Conservation (phyloP, 1,139 yeast genomes). For the Sporopachydermia cereana region DNA sequence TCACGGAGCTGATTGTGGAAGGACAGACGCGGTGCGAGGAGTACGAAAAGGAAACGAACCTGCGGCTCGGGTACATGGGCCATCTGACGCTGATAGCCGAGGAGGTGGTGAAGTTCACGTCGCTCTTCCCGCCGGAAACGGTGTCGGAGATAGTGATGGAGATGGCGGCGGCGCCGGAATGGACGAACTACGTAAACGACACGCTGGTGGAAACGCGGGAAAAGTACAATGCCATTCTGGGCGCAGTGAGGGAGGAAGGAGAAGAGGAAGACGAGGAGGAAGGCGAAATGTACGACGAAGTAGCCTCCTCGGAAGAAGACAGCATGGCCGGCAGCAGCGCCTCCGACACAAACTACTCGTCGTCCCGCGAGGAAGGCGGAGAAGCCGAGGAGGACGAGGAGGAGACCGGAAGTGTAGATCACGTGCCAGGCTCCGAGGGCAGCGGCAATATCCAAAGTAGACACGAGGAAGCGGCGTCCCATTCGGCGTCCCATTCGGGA, state of each 20-base stretch:
- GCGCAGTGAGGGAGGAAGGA: constrained; percentile 58
- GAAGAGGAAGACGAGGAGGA: constrained; percentile 33
- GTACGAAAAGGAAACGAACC: constrained; percentile 45
- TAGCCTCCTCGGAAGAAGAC: constrained; percentile 34
- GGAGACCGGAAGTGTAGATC: too few relatives aligned
- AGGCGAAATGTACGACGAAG: constrained; percentile 19
- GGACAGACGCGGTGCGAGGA: constrained; percentile 73
- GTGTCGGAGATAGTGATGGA: constrained; percentile 49
- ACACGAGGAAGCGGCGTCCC: constrained; percentile 18
- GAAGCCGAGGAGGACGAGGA: constrained; percentile 14
- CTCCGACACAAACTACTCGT: constrained; percentile 12
- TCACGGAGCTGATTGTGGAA: constrained; percentile 66
- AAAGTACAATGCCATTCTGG: constrained; percentile 89
- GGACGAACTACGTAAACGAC: constrained; percentile 81
- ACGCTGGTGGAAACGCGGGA: constrained; percentile 82
- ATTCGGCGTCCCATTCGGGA: constrained; percentile 14
- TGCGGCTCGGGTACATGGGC: constrained; percentile 93
- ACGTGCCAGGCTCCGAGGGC: constrained; percentile 11
- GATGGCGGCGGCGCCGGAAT: constrained; percentile 42
- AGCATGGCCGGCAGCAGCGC: constrained; percentile 23
- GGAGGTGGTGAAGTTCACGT: constrained; percentile 90
- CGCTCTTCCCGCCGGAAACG: constrained; percentile 51
- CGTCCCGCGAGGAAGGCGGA: constrained; percentile 16
- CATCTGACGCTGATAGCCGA: constrained; percentile 92
- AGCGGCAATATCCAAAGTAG: constrained; percentile 12